These are phyloP conservation scores for Microdochium bolleyi DNA, from an alignment of 2,329 filamentous ascomycete species.

Conservation along the genomic window DNA sequence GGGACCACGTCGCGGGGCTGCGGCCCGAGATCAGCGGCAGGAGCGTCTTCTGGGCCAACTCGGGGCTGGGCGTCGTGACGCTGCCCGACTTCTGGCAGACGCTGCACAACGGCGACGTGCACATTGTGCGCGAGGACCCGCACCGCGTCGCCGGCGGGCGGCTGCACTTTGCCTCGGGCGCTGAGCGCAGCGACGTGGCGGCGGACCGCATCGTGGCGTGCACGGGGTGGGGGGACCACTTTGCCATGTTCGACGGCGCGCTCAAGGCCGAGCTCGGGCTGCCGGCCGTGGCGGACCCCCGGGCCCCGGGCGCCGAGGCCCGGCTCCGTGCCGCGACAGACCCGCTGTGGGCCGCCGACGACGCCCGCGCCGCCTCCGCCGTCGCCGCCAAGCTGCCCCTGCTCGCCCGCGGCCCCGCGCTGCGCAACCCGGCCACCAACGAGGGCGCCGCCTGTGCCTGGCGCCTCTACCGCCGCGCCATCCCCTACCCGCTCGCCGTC, in stretches of 20 bases:
- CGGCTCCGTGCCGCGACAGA: slow-evolving; percentile 3
- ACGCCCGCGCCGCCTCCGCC: slow-evolving; percentile 10
- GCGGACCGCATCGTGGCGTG: slow-evolving; percentile 17
- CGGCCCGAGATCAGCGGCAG: slow-evolving; percentile 9
- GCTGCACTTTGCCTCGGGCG: slow-evolving; percentile 9
- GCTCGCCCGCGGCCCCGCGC: slow-evolving; percentile 8
- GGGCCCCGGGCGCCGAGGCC: slow-evolving; percentile 1
- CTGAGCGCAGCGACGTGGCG: slow-evolving; percentile 3
- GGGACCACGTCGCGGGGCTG: slow-evolving; percentile 11
- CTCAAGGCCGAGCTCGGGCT: slow-evolving; percentile 12
- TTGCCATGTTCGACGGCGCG: slow-evolving; percentile 14
- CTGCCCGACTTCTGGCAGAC: slow-evolving; percentile 14
- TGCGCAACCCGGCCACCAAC: slow-evolving; percentile 6
- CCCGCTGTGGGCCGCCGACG: slow-evolving; percentile 12
- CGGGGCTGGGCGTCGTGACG: slow-evolving; percentile 11
- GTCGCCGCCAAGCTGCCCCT: slow-evolving; percentile 16
- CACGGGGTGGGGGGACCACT: slow-evolving; percentile 18
- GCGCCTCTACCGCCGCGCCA: slow-evolving; percentile 12
- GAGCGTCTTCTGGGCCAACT: slow-evolving; percentile 15
- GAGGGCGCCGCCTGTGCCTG: slow-evolving; percentile 10
- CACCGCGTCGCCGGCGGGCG: slow-evolving; percentile 8
- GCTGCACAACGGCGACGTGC: slow-evolving; percentile 11
- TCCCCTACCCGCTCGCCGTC: slow-evolving; percentile 11
- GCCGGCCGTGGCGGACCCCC: slow-evolving; percentile 3
- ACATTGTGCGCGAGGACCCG: slow-evolving; percentile 7